Percentiles rank a stretch among this genome's conserved stretches.
Evolutionary conservation across 2,329 filamentous ascomycete genomes (phyloP).

Genomic region (Alternaria solani): DNA sequence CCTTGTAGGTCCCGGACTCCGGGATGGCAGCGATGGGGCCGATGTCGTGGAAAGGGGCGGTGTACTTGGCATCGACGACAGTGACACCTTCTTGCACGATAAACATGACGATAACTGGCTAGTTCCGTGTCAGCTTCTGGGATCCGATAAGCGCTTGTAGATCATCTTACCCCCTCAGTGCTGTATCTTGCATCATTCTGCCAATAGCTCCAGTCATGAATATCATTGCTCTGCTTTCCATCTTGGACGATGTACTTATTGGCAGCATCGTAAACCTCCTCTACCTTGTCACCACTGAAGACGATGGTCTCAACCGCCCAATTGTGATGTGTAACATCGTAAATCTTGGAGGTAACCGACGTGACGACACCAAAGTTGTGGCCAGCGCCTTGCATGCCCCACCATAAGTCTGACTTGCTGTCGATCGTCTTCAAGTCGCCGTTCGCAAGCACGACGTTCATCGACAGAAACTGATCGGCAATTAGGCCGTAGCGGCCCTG

Average conservation of each 20-base stretch:
- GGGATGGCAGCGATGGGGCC: slow-evolving; percentile 21
- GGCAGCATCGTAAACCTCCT: slow-evolving; percentile 56
- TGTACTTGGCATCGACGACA: slow-evolving; percentile 30
- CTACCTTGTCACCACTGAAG: slow-evolving; percentile 57
- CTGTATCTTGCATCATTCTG: slow-evolving; percentile 24
- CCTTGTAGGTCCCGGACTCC: slow-evolving; percentile 29
- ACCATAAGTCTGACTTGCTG: slow-evolving; percentile 61
- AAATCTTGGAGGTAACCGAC: slow-evolving; percentile 53
- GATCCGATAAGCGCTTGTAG: neutral
- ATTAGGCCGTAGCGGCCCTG: slow-evolving; percentile 64
- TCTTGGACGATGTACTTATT: slow-evolving; percentile 57
- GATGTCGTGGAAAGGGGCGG: slow-evolving; percentile 30
- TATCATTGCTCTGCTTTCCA: slow-evolving; percentile 54
- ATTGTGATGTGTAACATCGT: slow-evolving; percentile 35
- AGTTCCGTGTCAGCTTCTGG: neutral
- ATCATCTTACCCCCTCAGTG: neutral
- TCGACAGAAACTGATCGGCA: slow-evolving; percentile 62
- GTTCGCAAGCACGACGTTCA: slow-evolving; percentile 62
- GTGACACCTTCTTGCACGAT: slow-evolving; percentile 37
- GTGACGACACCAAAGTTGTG: slow-evolving; percentile 61
- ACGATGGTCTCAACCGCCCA: slow-evolving; percentile 36
- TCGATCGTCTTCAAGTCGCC: slow-evolving; percentile 54
- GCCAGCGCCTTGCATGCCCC: slow-evolving; percentile 54
- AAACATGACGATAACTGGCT: slow-evolving; percentile 28
- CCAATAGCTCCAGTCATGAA: slow-evolving; percentile 38